A percentile compares a stretch with the other conserved stretches of the same genome.
These are phyloP conservation scores for Aspergillus oerlinghausenensis DNA, from an alignment of 2,329 filamentous ascomycete genomes.

Conservation along the genomic window DNA sequence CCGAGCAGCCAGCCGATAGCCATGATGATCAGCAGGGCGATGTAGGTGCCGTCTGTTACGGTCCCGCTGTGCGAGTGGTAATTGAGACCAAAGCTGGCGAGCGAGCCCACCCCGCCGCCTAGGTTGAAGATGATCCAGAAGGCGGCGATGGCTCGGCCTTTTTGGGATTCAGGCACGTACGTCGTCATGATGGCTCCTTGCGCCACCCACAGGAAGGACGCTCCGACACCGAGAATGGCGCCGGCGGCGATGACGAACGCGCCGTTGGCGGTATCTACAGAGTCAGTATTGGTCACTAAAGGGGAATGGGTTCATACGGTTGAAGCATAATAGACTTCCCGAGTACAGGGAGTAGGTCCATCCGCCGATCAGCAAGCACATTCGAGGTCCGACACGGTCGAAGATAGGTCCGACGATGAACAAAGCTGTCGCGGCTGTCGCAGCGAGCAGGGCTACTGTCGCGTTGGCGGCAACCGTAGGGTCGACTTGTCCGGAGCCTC, in stretches of 20 bases:
- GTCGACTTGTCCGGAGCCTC: constrained; percentile 46
- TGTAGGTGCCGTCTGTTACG: constrained; percentile 49
- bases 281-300: not conserved
- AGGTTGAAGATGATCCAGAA: constrained; percentile 49
- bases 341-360: constrained; percentile 47
- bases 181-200: constrained; percentile 49
- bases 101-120: constrained; percentile 42
- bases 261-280: constrained; percentile 32
- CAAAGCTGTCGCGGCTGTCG: constrained; percentile 41
- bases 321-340: constrained; percentile 43
- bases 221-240: constrained; percentile 44
- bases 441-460: constrained; percentile 42
- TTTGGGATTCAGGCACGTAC: constrained; percentile 41
- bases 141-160: constrained; percentile 40
- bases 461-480: constrained; percentile 45
- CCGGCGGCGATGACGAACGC: constrained; percentile 44
- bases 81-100: constrained; percentile 44
- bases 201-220: constrained; percentile 45
- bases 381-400: constrained; percentile 39
- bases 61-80: constrained; percentile 40
- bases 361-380: constrained; percentile 42
- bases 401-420: constrained; percentile 45
- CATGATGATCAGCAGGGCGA: constrained; percentile 49
- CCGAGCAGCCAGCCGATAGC: constrained; percentile 46
- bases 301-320: constrained; percentile 23